phyloP scores from a whole-genome alignment of 495 filamentous ascomycete species.

The Durotheca rogersii region DNA sequence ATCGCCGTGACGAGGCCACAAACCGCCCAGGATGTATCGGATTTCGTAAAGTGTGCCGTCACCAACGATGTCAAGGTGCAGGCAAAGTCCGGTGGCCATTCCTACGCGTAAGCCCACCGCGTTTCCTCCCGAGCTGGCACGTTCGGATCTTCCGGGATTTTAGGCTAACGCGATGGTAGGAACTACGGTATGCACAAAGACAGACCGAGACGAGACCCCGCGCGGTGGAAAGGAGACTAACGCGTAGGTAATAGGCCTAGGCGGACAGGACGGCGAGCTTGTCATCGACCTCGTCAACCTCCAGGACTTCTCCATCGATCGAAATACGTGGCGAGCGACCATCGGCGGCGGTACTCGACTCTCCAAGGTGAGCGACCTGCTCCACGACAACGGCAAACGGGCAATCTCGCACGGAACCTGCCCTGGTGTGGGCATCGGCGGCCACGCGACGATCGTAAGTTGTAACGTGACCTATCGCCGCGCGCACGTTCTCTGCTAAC shows the following conservation, averaged over 20 bases:
- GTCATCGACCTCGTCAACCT: conserved; percentile 60
- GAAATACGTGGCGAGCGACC: conserved; percentile 56
- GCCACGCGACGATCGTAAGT: conserved; percentile 63
- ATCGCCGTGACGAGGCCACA: conserved; percentile 62
- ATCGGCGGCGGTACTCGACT: conserved; percentile 66
- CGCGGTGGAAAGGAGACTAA: conserved; percentile 12
- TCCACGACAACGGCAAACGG: conserved; percentile 62
- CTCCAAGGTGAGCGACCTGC: conserved; percentile 56
- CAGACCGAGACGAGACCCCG: background rate
- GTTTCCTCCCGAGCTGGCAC: background rate
- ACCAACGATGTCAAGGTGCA: conserved; percentile 61
- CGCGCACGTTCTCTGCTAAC: conserved; percentile 9
- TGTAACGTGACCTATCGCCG: background rate
- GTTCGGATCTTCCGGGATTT: background rate
- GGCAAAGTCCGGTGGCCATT: conserved; percentile 71
- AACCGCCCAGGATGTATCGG: conserved; percentile 57
- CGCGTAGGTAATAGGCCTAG: conserved; percentile 48
- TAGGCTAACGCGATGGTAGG: conserved; percentile 23
- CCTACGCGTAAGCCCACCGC: conserved; percentile 53
- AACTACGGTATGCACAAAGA: conserved; percentile 40
- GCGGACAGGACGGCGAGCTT: conserved; percentile 56
- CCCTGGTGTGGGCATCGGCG: conserved; percentile 65
- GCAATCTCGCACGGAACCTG: conserved; percentile 70
- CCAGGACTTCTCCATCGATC: conserved; percentile 56
- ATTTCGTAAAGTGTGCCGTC: conserved; percentile 59